Evolutionary conservation across 129 eudicot genomes (phyloP).

Genomic region (Artemisia annua): DNA sequence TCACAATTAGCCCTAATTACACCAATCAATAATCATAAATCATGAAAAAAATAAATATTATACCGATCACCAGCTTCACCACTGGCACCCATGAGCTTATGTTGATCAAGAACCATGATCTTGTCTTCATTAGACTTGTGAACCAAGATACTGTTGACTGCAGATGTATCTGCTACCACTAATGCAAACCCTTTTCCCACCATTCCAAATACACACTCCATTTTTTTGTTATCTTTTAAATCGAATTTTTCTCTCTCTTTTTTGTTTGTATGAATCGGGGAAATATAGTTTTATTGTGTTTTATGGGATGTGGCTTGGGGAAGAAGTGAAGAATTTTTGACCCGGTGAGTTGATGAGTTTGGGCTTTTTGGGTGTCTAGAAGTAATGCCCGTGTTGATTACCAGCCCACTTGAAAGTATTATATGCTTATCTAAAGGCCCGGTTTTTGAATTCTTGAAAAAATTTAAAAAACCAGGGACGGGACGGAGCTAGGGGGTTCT

Average conservation of each 20-base stretch:
- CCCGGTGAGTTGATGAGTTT: not conserved
- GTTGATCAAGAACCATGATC: slow-evolving; percentile 90
- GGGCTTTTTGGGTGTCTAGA: not conserved
- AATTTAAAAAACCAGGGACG: too few relatives aligned
- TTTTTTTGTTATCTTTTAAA: slow-evolving; percentile 25
- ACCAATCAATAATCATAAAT: not conserved
- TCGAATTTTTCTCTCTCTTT: not conserved
- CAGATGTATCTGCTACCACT: slow-evolving; percentile 93
- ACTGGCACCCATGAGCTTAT: slow-evolving; percentile 97
- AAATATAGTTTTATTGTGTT: slow-evolving; percentile 5
- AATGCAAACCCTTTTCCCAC: slow-evolving; percentile 85
- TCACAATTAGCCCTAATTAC: not conserved
- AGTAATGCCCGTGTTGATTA: too few relatives aligned
- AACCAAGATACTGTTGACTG: slow-evolving; percentile 88
- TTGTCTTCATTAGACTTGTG: slow-evolving; percentile 97
- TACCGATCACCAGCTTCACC: slow-evolving; percentile 91
- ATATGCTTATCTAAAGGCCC: too few relatives aligned
- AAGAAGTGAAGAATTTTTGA: slow-evolving; percentile 30
- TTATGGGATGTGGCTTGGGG: slow-evolving; percentile 33
- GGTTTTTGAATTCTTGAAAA: too few relatives aligned
- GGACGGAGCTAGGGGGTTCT: too few relatives aligned
- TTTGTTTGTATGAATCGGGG: not conserved
- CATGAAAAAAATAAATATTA: not conserved
- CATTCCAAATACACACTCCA: slow-evolving; percentile 96
- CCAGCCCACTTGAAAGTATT: too few relatives aligned